These are phyloP conservation scores for Colletotrichum abscissum DNA, from an alignment of 2,329 filamentous ascomycete genomes.

Conservation along the genomic window DNA sequence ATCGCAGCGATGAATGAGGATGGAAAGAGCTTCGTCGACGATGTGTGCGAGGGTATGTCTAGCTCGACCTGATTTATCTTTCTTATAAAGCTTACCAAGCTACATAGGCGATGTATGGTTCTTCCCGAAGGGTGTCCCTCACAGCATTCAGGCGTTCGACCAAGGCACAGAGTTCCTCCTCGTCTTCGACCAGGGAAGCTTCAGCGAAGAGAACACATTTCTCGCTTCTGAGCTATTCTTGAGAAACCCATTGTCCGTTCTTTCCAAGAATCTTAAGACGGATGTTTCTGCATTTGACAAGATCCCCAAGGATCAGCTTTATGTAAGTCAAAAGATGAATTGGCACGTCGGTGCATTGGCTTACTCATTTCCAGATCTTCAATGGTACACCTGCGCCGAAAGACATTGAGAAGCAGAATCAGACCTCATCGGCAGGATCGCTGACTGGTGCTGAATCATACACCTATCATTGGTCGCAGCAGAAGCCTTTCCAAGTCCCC, in stretches of 20 bases:
- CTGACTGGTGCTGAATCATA: conserved; percentile 53
- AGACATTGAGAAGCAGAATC: conserved; percentile 58
- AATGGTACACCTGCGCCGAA: conserved; percentile 60
- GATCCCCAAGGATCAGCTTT: conserved; percentile 59
- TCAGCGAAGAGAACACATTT: conserved; percentile 70
- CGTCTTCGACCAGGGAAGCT: conserved; percentile 68
- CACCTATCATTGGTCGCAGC: conserved; percentile 63
- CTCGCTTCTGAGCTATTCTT: conserved; percentile 65
- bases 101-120: conserved; percentile 63
- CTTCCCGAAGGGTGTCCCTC: conserved; percentile 61
- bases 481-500: conserved; percentile 60
- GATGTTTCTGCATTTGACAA: conserved; percentile 59
- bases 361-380: conserved; percentile 51
- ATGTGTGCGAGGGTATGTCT: conserved; percentile 46
- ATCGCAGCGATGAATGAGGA: conserved; percentile 64
- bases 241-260: conserved; percentile 62
- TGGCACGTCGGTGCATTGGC: rapidly evolving
- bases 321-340: conserved; percentile 37
- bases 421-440: conserved; percentile 56
- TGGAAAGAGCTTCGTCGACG: conserved; percentile 59
- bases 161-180: conserved; percentile 69
- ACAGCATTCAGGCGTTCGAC: conserved; percentile 65
- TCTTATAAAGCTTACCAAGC: background rate
- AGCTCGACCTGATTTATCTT: rapidly evolving
- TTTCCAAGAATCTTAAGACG: conserved; percentile 65